Evolutionary conservation across 2,329 filamentous ascomycete genomes (phyloP).

Genomic region (Aspergillus brunneoviolaceus): DNA sequence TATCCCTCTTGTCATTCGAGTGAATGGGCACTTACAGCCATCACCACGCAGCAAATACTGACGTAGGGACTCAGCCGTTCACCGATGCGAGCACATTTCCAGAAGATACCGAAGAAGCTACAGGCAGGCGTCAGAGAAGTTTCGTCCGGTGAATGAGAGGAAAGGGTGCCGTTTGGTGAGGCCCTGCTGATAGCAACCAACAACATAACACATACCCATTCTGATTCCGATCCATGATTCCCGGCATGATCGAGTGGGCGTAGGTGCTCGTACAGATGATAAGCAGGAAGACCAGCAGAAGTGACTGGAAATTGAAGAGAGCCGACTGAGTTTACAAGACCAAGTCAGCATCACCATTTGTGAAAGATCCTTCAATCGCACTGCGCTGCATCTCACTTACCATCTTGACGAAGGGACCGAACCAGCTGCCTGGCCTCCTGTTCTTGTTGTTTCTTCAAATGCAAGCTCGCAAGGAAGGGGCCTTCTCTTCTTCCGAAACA

Average conservation of each 20-base stretch:
- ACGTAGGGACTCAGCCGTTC: conserved; percentile 94
- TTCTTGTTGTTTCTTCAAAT: neutral
- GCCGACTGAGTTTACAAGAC: conserved; percentile 63
- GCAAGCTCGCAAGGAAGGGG: neutral
- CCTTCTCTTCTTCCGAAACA: neutral
- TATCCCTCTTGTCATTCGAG: neutral
- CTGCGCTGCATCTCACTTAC: conserved; percentile 22
- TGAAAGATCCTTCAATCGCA: neutral
- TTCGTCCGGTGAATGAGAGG: neutral
- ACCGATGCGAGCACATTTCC: conserved; percentile 91
- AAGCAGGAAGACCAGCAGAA: conserved; percentile 89
- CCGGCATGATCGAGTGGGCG: conserved; percentile 83
- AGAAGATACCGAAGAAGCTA: conserved; percentile 81
- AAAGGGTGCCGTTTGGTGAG: neutral
- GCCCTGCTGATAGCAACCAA: neutral
- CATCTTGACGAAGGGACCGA: conserved; percentile 27
- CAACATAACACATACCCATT: conserved; percentile 63
- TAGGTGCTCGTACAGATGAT: conserved; percentile 96
- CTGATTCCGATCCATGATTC: conserved; percentile 90
- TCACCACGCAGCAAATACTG: conserved; percentile 85
- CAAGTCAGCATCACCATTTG: neutral
- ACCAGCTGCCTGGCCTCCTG: neutral
- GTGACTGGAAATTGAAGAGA: conserved; percentile 98
- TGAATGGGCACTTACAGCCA: conserved; percentile 69
- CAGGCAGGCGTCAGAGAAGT: neutral